These are phyloP conservation scores for Monosporascus cannonballus DNA, from an alignment of 2,329 filamentous ascomycete genomes.

Conservation along the genomic window DNA sequence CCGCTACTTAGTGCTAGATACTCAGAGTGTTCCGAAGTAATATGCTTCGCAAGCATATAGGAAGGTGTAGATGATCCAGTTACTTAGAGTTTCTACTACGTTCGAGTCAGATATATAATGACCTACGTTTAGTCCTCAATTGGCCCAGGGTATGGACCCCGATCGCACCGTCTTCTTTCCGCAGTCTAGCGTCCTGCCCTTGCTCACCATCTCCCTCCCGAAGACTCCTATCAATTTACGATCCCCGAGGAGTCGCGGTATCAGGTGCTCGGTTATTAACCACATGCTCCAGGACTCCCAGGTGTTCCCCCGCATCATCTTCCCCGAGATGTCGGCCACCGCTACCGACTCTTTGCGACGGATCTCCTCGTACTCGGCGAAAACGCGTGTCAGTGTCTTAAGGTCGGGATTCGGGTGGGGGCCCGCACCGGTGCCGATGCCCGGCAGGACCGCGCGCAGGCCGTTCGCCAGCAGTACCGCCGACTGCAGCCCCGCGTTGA, in stretches of 20 bases:
- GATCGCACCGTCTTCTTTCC: neutral
- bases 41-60: too few species aligned
- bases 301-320: neutral
- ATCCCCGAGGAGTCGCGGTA: neutral
- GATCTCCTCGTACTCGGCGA: neutral
- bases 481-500: neutral
- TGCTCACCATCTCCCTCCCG: neutral
- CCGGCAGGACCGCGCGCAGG: neutral
- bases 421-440: neutral
- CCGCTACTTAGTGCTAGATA: too few species aligned
- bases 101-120: too few species aligned
- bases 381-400: neutral
- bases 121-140: neutral
- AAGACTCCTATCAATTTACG: neutral
- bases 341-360: neutral
- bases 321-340: neutral
- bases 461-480: neutral
- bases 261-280: neutral
- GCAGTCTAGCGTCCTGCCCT: neutral
- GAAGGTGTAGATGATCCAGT: too few species aligned
- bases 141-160: neutral
- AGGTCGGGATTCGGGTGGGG: neutral
- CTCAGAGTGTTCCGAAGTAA: too few species aligned
- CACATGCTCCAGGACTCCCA: neutral
- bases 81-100: too few species aligned